phyloP scores from a whole-genome alignment of 441 rosid genomes.

The Brassica balearica region DNA sequence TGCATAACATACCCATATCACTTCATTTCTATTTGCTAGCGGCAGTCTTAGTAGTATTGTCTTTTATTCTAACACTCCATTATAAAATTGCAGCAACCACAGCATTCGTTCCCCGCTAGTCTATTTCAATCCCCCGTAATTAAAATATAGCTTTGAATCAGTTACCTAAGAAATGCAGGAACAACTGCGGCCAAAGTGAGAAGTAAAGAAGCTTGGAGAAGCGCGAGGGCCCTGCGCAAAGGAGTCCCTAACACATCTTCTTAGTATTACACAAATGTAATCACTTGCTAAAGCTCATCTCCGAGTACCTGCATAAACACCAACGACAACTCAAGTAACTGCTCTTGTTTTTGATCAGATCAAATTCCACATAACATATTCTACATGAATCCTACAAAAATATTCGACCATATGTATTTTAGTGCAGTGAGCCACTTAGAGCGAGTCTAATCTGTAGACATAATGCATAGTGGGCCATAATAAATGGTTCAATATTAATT shows the following conservation, averaged over 20 bases:
- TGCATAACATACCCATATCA: neutral
- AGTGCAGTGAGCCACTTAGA: neutral
- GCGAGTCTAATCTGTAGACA: slow-evolving; percentile 2
- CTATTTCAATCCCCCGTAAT: neutral
- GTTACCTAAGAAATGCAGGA: slow-evolving; percentile 39
- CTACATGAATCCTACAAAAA: slow-evolving; percentile 3
- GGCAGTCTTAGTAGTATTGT: slow-evolving; percentile 11
- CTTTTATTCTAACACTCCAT: slow-evolving; percentile 19
- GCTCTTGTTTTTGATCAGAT: slow-evolving; percentile 15
- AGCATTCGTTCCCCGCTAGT: slow-evolving; percentile 12
- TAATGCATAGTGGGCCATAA: slow-evolving; percentile 9
- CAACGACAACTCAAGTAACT: slow-evolving; percentile 19
- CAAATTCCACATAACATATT: neutral
- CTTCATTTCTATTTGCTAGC: slow-evolving; percentile 20
- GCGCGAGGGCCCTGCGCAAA: slow-evolving; percentile 12
- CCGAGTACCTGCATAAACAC: slow-evolving; percentile 41
- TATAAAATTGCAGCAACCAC: slow-evolving; percentile 24
- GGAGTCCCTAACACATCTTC: slow-evolving; percentile 18
- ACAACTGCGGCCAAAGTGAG: slow-evolving; percentile 33
- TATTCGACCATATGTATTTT: neutral
- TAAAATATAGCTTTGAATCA: slow-evolving; percentile 11
- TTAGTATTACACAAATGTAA: slow-evolving; percentile 14
- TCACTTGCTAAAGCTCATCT: slow-evolving; percentile 45
- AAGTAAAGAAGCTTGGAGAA: slow-evolving; percentile 29
- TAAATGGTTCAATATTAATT: neutral